phyloP scores from a whole-genome alignment of 495 filamentous ascomycete species.

The Cercophora newfieldiana region DNA sequence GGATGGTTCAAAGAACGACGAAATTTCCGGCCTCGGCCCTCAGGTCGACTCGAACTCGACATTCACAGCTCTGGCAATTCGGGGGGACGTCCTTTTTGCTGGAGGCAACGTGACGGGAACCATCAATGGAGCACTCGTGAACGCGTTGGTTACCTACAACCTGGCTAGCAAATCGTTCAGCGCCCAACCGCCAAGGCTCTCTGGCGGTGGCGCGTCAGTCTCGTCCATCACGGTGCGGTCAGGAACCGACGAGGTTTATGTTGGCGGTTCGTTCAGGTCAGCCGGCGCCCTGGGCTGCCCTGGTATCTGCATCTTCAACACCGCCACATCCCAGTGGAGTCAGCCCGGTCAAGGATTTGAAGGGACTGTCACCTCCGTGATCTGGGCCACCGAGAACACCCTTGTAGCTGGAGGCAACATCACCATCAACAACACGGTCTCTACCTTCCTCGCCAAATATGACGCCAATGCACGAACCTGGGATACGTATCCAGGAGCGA shows the following conservation, averaged over 20 bases:
- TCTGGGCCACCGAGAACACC: constrained; percentile 69
- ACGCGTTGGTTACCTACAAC: constrained; percentile 79
- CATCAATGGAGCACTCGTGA: constrained; percentile 59
- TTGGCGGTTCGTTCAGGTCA: constrained; percentile 76
- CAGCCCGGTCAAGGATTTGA: constrained; percentile 66
- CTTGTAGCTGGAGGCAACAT: constrained; percentile 79
- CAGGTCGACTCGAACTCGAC: constrained; percentile 70
- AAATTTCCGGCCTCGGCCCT: constrained; percentile 68
- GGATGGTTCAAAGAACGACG: constrained; percentile 53
- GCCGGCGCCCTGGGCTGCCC: constrained; percentile 84
- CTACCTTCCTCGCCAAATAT: constrained; percentile 72
- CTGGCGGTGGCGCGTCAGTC: constrained; percentile 67
- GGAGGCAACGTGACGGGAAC: constrained; percentile 77
- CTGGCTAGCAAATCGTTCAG: constrained; percentile 60
- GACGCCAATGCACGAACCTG: constrained; percentile 62
- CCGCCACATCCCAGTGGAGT: constrained; percentile 68
- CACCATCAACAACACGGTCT: constrained; percentile 58
- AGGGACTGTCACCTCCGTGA: constrained; percentile 68
- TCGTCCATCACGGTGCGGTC: constrained; percentile 71
- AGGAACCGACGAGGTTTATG: constrained; percentile 70
- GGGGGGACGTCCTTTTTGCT: constrained; percentile 71
- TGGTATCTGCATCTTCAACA: constrained; percentile 76
- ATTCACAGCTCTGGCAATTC: constrained; percentile 68
- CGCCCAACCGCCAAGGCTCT: constrained; percentile 70
- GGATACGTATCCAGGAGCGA: constrained; percentile 63